Conservation (phyloP, 441 rosid species). For the Populus tomentosa region DNA sequence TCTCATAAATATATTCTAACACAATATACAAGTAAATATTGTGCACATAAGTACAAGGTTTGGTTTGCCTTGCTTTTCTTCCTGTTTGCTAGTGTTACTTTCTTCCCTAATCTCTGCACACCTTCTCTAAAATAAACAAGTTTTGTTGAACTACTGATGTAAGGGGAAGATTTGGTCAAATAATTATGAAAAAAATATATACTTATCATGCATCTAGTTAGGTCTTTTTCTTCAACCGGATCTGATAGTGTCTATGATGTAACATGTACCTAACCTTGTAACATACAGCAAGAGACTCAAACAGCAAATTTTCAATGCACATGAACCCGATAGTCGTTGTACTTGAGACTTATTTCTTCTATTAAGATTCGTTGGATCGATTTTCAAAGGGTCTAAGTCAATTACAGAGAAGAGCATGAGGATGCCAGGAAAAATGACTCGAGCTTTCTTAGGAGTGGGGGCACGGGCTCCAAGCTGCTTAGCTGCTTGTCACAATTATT, state of each 20-base stretch:
- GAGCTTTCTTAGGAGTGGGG: not conserved
- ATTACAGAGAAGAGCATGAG: not conserved
- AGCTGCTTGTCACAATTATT: not conserved
- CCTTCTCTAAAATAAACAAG: not conserved
- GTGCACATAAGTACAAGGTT: not conserved
- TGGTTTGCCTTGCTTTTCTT: not conserved
- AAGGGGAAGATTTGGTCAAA: not conserved
- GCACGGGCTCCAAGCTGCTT: not conserved
- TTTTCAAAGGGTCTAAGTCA: not conserved
- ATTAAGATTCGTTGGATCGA: not conserved
- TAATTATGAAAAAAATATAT: not conserved
- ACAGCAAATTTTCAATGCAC: not conserved
- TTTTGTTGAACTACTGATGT: not conserved
- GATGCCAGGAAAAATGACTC: not conserved
- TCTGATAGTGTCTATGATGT: not conserved
- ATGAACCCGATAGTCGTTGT: not conserved
- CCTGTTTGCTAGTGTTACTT: not conserved
- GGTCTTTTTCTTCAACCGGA: not conserved
- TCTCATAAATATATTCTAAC: not conserved
- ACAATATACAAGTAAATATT: not conserved
- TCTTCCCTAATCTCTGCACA: not conserved
- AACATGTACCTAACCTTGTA: not conserved
- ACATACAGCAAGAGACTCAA: not conserved
- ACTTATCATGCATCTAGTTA: too few species aligned
- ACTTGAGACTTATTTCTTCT: not conserved